Base-by-base conservation (phyloP, 2,329 filamentous ascomycete genomes). In the Aspergillus bombycis region DNA sequence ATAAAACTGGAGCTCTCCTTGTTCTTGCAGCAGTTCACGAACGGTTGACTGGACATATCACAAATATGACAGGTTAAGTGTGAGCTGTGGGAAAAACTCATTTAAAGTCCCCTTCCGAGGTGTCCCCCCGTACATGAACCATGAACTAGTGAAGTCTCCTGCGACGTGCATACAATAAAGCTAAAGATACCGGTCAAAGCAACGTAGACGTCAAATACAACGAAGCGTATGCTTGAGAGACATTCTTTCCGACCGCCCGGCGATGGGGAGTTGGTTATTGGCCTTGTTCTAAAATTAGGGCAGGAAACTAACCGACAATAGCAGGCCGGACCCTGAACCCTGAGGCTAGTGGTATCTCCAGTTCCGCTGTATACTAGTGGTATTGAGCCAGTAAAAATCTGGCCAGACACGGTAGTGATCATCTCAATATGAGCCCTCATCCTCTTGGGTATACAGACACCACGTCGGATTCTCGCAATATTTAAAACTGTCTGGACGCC, bases 91-190 rank as follows among this genome's bases (percentile, higher is more conserved):
- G 10, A 26, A 48, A 48, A 23, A 12, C 50, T n/a, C 26, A 32
- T 21, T 14, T 28, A 28, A 30, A 16, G 41, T 41, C 36, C 30
- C 34, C 14, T 23, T 12, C 34, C 3, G 16, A 28, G 12, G 5
- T 28, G 12, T 14, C 21, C 9, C 34, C 19, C 45, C 32, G 16
- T 38, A 28, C 26, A 60, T 48, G 26, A 28, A 53, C 32, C 26
- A 60, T 48, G 26, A 28, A 53, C 32, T 46, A 57, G 41, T 38
- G 59, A 58, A 12, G 16, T 4, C 1, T n/a, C n/a, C 52, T 55
- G 52, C 52, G 26, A 26, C 30, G 32, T 38, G 52, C 52, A 55
- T 55, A 23, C 52, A 38, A 55, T 38, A 55, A 55, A 38, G n/a
- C 23, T 23, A 38, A 57, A 26, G 8, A 26, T 28, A 48, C n/a